phyloP scores from a whole-genome alignment of 345 rosid genomes.

The Populus euphratica region DNA sequence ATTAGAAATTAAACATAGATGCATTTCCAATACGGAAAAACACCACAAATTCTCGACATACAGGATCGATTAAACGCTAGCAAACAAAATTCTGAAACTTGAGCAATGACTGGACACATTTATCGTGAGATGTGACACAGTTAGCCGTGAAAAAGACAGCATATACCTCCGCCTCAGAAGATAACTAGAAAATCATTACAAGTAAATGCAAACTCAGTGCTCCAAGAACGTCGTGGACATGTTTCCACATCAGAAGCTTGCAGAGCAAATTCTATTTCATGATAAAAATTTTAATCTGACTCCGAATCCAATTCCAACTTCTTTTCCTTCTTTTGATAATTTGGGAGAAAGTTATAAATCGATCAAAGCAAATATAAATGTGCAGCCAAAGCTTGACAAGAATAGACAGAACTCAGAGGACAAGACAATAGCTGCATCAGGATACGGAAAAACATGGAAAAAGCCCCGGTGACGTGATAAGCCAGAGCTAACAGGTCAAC shows the following conservation, averaged over 20 bases:
- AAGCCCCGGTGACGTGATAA: neutral
- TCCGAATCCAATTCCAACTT: neutral
- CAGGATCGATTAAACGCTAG: neutral
- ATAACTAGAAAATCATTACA: neutral
- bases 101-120: neutral
- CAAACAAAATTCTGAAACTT: neutral
- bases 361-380: neutral
- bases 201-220: neutral
- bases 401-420: neutral
- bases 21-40: neutral
- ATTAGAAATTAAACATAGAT: neutral
- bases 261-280: neutral
- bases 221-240: neutral
- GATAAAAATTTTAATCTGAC: neutral
- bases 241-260: neutral
- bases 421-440: neutral
- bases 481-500: neutral
- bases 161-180: neutral
- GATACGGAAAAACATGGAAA: neutral
- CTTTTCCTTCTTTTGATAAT: neutral
- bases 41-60: neutral
- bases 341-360: neutral
- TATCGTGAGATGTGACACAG: neutral
- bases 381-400: neutral
- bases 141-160: neutral